These are phyloP conservation scores for Leccinum obscurum DNA, from an alignment of 768 basidiomycete genomes.

Conservation along the genomic window DNA sequence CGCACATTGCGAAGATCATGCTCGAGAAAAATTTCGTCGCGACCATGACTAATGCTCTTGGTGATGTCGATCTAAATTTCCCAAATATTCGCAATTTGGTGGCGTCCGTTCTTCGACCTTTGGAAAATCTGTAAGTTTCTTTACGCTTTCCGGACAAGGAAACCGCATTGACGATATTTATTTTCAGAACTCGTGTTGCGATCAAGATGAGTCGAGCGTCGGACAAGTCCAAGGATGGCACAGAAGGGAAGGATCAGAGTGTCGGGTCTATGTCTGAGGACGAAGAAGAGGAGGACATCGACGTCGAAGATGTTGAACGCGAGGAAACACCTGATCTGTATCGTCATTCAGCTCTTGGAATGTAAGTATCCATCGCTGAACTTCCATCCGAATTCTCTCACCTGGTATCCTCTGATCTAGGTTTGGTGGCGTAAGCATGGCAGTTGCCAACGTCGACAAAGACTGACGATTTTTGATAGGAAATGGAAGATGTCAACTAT, in stretches of 20 bases:
- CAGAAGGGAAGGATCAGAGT: conserved; percentile 46
- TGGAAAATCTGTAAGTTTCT: conserved; percentile 79
- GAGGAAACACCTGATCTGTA: conserved; percentile 93
- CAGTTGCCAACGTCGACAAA: conserved; percentile 9
- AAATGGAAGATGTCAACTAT: conserved; percentile 82
- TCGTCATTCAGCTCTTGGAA: conserved; percentile 93
- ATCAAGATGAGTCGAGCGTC: conserved; percentile 93
- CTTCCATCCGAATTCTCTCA: conserved; percentile 11
- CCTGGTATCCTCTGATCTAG: conserved; percentile 26
- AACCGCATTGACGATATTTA: conserved; percentile 13
- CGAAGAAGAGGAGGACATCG: conserved; percentile 57
- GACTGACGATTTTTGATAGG: conserved; percentile 44
- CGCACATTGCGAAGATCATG: conserved; percentile 97
- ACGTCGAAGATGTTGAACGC: conserved; percentile 52
- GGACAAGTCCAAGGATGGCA: conserved; percentile 59
- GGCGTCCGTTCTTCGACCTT: conserved; percentile 82
- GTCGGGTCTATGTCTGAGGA: conserved; percentile 46
- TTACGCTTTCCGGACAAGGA: not conserved
- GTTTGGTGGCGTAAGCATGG: conserved; percentile 74
- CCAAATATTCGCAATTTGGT: conserved; percentile 86
- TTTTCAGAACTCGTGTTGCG: conserved; percentile 84
- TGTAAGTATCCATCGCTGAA: conserved; percentile 49
- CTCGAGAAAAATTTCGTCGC: conserved; percentile 96
- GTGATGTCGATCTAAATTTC: conserved; percentile 94
- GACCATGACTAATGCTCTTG: conserved; percentile 80